Evolutionary conservation across 345 rosid genomes (phyloP), one percentile per base, ranked within the genome.

Genomic region (Camelina neglecta): DNA sequence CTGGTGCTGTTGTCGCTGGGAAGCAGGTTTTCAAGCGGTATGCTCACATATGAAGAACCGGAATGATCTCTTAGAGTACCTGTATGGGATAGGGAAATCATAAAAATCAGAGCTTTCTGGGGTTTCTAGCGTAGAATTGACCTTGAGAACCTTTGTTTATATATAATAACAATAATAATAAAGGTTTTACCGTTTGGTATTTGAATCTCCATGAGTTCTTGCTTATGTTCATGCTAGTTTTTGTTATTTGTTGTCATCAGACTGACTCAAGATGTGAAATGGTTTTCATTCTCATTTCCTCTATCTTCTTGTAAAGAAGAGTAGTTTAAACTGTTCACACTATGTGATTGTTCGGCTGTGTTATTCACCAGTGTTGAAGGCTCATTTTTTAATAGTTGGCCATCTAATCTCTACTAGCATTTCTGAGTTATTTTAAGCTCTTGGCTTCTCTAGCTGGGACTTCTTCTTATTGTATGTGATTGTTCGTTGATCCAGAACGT

Each of bases 1-100:
- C 98, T 0, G 96, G 94, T 2, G 84, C 86, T 0, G 89, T 78
- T 47, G 93, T 88, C 11, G 88, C 89, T 0, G 98, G 89, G 58
- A 93, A 90, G 83, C 93, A 89, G 83, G 82, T 71, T 12, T 26
- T 83, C 66, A 93, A 87, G 86, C 88, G 96, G 65, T 89, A 91
- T 65, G 89, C 83, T 62, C 90, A 88, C 29, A 83, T 90, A 42
- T 91, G 82, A 86, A 72, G 45, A 33, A 64, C 12, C 5, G 4
- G 47, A 62, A 7, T 8, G 38, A 24, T 50, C 47, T 61, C 0
- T 39, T 62, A 63, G 64, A 9, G 42, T 21, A 50, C 5, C 54
- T 4, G 41, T 63, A 8, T 29, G 70, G 68, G 64, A 8, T 31
- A 64, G 68, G 64, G 15, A 15, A 7, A 35, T 69, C 39, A 53